Base-by-base conservation (phyloP, 2,329 filamentous ascomycete species). In the Reticulascus tulasneorum region DNA sequence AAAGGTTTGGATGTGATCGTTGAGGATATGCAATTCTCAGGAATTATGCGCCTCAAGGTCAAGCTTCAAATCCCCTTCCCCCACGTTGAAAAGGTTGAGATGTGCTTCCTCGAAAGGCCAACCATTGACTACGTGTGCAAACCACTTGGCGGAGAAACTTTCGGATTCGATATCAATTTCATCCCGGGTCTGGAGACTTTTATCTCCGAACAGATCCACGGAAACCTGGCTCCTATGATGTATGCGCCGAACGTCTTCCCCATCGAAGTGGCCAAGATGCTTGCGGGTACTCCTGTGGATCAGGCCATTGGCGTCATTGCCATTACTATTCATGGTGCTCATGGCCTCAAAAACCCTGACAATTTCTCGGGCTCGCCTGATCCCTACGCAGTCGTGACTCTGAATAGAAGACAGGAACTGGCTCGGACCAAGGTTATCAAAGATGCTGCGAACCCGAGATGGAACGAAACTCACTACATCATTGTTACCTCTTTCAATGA, bases 91-190 rank as follows among this genome's bases (percentile, higher is more conserved):
- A 87, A 85, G 49, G 76, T 97, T 27, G 93, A 98, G 51, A 87
- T 98, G 66, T 95, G 84, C 60, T 98, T 98, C 73, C 65, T 97
- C 40, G 89, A 89, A 48, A 79, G 81, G 21, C 93, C 93, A 3
- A 82, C 77, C 2, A 90, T 98, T 47, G 93, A 98, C 64, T 98
- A 97, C 56, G 90, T 94, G 39, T 96, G 93, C 74, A 98, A 98
- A 62, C 93, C 93, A 4, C 77, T 98, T 11, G 93, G 93, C 50
- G 94, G 94, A 42, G 93, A 98, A 43, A 90, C 77, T 4, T 87
- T 98, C 47, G 93, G 93, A 24, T 96, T 98, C 58, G 93, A 98
- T 55, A 97, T 98, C 73, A 97, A 96, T 67, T 96, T 98, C 63
- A 94, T 98, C 49, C 93, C 93, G 13, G 91, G 91, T 49, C 75